These are phyloP conservation scores for Fraxinus nigra DNA, from an alignment of 305 asterid species.

Conservation along the genomic window DNA sequence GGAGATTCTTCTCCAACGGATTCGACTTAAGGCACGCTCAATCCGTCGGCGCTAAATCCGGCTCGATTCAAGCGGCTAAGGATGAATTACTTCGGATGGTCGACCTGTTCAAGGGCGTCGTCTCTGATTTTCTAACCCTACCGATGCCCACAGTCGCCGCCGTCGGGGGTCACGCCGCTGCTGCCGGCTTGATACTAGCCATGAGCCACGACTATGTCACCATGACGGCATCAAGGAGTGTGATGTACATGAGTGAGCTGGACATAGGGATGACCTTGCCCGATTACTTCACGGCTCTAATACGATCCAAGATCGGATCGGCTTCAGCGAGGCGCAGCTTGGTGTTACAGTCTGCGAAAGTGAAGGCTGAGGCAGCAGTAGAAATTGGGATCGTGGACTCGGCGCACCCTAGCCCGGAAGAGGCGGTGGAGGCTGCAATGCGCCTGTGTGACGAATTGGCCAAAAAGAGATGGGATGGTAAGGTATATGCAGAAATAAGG, in stretches of 20 bases:
- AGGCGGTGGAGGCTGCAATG: constrained; percentile 54
- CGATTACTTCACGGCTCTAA: constrained; percentile 63
- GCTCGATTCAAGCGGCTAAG: constrained; percentile 44
- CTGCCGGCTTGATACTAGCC: constrained; percentile 74
- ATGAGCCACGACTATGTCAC: constrained; percentile 66
- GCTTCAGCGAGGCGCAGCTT: constrained; percentile 44
- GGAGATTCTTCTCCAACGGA: constrained; percentile 87
- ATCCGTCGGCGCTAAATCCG: constrained; percentile 43
- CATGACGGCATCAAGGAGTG: constrained; percentile 63
- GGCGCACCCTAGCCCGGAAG: constrained; percentile 43
- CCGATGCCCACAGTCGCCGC: constrained; percentile 89
- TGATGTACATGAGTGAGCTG: constrained; percentile 82
- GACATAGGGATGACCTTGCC: constrained; percentile 84
- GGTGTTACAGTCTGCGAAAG: constrained; percentile 56
- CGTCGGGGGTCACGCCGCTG: constrained; percentile 88
- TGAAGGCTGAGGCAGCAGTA: constrained; percentile 57
- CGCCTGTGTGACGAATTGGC: constrained; percentile 52
- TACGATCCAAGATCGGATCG: constrained; percentile 51
- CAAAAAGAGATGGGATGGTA: constrained; percentile 60
- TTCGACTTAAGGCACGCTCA: constrained; percentile 76
- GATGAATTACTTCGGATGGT: constrained; percentile 58
- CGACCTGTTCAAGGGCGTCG: constrained; percentile 56
- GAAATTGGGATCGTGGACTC: constrained; percentile 70
- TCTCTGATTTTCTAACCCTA: constrained; percentile 60
- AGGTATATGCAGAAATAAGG: constrained; percentile 60